Evolutionary conservation across 768 basidiomycete genomes (phyloP).

Genomic region (Suillus luteus): DNA sequence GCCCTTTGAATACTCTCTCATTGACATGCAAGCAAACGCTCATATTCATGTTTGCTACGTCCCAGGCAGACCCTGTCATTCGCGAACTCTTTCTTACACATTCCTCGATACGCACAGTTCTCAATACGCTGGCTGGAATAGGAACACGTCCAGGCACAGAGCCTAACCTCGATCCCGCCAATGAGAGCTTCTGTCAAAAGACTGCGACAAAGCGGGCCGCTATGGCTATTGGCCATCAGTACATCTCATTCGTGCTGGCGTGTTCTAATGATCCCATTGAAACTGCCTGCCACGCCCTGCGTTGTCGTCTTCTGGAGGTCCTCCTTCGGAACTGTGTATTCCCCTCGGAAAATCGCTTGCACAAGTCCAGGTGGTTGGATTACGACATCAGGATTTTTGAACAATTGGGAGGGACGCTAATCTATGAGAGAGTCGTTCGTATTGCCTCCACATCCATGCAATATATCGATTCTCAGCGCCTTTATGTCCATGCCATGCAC

Average conservation of each 20-base stretch:
- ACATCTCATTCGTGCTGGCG: background rate
- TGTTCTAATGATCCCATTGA: conserved; percentile 2
- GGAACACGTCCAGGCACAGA: conserved; percentile 2
- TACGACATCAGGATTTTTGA: conserved; percentile 2
- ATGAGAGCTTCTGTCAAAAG: conserved; percentile 4
- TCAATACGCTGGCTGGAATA: background rate
- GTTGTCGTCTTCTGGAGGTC: conserved; percentile 3
- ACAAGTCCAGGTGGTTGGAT: conserved; percentile 3
- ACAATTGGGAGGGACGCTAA: conserved; percentile 1
- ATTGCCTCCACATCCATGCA: conserved; percentile 3
- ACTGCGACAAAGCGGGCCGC: background rate
- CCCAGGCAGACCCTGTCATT: conserved; percentile 1
- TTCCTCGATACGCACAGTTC: conserved; percentile 1
- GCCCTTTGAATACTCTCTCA: conserved; percentile 1
- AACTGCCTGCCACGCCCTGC: conserved; percentile 1
- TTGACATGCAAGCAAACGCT: conserved; percentile 6
- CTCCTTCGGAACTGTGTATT: conserved; percentile 5
- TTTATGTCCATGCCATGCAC: conserved; percentile 1
- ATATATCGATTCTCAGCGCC: conserved; percentile 3
- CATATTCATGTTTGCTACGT: conserved; percentile 2
- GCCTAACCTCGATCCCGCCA: background rate
- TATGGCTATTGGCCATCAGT: conserved; percentile 3
- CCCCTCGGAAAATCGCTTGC: conserved; percentile 2
- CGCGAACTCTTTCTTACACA: conserved; percentile 5
- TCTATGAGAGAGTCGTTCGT: conserved; percentile 1